Evolutionary conservation across 257 asterid genomes (phyloP), one percentile per base, ranked within the genome.

Genomic region (Cinchona pubescens): DNA sequence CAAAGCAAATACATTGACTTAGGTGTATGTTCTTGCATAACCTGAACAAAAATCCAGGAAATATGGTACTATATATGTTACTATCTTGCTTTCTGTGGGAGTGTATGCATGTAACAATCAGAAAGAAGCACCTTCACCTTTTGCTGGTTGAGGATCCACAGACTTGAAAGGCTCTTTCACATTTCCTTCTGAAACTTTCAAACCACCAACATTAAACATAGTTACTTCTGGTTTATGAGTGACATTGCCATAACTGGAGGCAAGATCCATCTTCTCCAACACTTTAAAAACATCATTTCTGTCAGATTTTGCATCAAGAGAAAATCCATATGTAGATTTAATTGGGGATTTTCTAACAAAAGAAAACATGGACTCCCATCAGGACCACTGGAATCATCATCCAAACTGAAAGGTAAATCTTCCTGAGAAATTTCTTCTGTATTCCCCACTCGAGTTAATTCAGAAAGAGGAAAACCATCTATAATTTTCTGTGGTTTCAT

Each of bases 331-430:
- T 68, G 87, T 76, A 73, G 87, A 75, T 84, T 68, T 84, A 77
- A 82, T 72, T 75, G 90, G 84, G 69, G 87, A 75, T 81, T 64
- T 85, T 87, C 83, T 84, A 34, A 76, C 69, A 76, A 79, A 79
- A 68, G 96, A 76, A 79, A 79, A 68, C 94, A 87, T 66, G 89
- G 88, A 78, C 83, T 85, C 48, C 85, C 76, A 55, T 71, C 87
- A 72, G 87, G 88, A 71, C 83, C 85, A 62, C 86, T 73, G 76
- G 87, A 78, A 85, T 90, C 94, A 10, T 83, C 88, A 83, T 93
- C 96, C 30, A 87, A 88, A 76, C 81, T 84, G 79, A 90, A 90
- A 32, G 96, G 96, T 68, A 93, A 86, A 84, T 88, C 90, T 86
- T 90, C 97, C 49, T 81, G 96, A 59, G 83, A 83, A 78, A 71